Conservation (phyloP, 768 basidiomycete genomes). For the Boletus subparvulus region DNA sequence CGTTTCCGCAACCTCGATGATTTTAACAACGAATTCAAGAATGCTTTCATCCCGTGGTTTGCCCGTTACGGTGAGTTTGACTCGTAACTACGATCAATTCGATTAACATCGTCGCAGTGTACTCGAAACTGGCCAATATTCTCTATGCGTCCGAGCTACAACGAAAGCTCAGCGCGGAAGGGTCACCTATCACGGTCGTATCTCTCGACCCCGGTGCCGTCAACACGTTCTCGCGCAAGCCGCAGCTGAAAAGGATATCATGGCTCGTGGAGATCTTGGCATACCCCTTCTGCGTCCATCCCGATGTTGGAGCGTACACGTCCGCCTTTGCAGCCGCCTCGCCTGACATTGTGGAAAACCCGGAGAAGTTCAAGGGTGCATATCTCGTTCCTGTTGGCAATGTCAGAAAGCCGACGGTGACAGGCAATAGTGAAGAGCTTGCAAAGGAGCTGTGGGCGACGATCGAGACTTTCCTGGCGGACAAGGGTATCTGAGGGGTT, state of each 20-base stretch:
- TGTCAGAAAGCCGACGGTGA: slow-evolving; percentile 10
- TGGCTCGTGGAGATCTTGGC: slow-evolving; percentile 21
- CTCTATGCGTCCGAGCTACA: slow-evolving; percentile 54
- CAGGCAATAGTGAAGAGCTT: slow-evolving; percentile 22
- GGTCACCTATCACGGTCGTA: slow-evolving; percentile 29
- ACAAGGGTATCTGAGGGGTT: slow-evolving; percentile 18
- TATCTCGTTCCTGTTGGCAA: slow-evolving; percentile 30
- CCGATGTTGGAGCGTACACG: slow-evolving; percentile 28
- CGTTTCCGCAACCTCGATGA: slow-evolving; percentile 35
- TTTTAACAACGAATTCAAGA: slow-evolving; percentile 37
- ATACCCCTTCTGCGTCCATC: slow-evolving; percentile 16
- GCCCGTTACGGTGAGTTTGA: slow-evolving; percentile 35
- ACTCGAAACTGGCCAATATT: slow-evolving; percentile 51
- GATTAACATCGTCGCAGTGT: slow-evolving; percentile 30
- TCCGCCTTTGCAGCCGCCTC: slow-evolving; percentile 33
- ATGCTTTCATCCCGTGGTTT: slow-evolving; percentile 13
- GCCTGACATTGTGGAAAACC: slow-evolving; percentile 16
- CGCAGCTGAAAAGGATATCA: slow-evolving; percentile 14
- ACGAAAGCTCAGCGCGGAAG: slow-evolving; percentile 35
- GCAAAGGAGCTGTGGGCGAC: slow-evolving; percentile 30
- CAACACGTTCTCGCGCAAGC: slow-evolving; percentile 30
- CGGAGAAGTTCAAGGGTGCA: slow-evolving; percentile 30
- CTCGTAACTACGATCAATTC: not conserved
- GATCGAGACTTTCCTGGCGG: slow-evolving; percentile 28
- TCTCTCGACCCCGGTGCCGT: slow-evolving; percentile 33